Percentiles rank a stretch among this genome's conserved stretches.
Evolutionary conservation across 2,329 filamentous ascomycete genomes (phyloP).

Genomic region (Bipolaris bicolor): DNA sequence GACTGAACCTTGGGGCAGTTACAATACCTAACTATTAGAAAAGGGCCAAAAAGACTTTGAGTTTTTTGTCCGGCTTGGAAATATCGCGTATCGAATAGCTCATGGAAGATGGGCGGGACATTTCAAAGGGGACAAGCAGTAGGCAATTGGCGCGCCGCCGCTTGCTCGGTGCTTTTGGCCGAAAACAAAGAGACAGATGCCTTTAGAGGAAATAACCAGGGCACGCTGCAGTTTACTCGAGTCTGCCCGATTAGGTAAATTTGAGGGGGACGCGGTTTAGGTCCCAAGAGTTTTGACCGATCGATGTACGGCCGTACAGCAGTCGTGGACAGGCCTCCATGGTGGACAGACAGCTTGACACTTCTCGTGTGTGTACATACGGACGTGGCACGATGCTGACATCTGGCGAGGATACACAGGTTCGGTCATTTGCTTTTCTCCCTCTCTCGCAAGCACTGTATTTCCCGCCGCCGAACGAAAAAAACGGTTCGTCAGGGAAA

Average conservation of each 20-base stretch:
- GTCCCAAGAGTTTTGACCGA: neutral
- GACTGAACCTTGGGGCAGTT: neutral
- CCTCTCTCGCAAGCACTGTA: no score
- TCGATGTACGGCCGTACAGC: neutral
- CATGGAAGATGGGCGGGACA: neutral
- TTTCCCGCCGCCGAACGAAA: no score
- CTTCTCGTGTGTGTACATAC: no score
- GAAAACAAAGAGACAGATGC: neutral
- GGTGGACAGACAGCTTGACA: neutral
- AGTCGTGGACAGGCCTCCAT: neutral
- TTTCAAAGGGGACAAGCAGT: neutral
- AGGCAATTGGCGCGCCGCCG: neutral
- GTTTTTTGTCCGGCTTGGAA: neutral
- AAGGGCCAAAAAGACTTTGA: neutral
- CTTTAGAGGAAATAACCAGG: neutral
- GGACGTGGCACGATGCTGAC: slow-evolving; percentile 3
- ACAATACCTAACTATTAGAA: neutral
- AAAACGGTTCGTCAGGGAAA: neutral
- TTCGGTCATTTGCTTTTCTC: no score
- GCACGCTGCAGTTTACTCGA: neutral
- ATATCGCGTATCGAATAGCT: neutral
- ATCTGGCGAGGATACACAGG: slow-evolving; percentile 1
- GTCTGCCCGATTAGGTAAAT: slow-evolving; percentile 8
- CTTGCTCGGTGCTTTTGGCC: neutral
- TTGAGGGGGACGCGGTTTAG: neutral